Percentiles rank a stretch among this genome's conserved stretches.
Conservation (phyloP, 2,329 filamentous ascomycete species). For the Microdochium nivale region DNA sequence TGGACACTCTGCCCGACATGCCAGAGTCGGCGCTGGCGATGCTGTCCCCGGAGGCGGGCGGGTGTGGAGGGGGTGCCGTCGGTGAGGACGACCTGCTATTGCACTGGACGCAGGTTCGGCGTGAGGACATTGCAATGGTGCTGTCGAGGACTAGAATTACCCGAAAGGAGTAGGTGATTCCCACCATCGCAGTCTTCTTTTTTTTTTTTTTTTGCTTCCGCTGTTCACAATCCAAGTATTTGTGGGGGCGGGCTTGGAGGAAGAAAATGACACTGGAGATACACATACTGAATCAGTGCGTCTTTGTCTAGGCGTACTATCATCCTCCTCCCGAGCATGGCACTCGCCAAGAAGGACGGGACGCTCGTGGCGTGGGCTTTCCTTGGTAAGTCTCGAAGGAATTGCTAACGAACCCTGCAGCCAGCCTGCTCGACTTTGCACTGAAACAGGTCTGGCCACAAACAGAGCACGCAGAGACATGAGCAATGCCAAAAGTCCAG, state of each 20-base stretch:
- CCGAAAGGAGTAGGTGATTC: constrained; percentile 36
- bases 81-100: constrained; percentile 37
- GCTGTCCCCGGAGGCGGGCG: not conserved
- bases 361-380: constrained; percentile 58
- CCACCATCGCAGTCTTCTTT: not conserved
- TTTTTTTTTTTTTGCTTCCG: not conserved
- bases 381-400: constrained; percentile 30
- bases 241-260: too few species aligned
- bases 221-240: not conserved
- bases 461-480: too few species aligned
- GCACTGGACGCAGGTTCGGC: constrained; percentile 42
- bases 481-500: not conserved
- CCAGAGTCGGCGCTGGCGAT: constrained; percentile 7
- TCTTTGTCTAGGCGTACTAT: constrained; percentile 27
- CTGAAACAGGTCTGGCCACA: too few species aligned
- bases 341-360: constrained; percentile 34
- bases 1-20: constrained; percentile 30
- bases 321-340: constrained; percentile 33
- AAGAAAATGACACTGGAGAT: too few species aligned
- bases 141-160: constrained; percentile 46
- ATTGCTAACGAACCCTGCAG: not conserved
- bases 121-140: constrained; percentile 48
- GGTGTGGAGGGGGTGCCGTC: not conserved
- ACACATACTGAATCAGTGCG: too few species aligned
- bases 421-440: not conserved